Conservation (phyloP, 108 stramenopile species). For the Cyclotella baltica region DNA sequence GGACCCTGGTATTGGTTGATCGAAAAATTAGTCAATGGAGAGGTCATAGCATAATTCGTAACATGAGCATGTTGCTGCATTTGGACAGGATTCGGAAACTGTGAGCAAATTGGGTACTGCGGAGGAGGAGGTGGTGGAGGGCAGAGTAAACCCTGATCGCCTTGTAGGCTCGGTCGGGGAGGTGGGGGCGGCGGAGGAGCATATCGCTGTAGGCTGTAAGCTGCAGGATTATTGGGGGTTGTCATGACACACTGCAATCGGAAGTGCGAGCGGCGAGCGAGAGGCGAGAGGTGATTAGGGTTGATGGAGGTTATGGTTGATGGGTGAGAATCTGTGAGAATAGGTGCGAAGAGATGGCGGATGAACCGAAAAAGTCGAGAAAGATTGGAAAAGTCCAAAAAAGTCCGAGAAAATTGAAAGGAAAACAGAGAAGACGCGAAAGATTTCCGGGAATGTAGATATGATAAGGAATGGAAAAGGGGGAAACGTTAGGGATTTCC, state of each 20-base stretch:
- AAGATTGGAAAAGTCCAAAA: background rate
- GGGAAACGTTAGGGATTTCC: background rate
- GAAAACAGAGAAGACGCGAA: too few relatives aligned
- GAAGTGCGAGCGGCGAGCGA: background rate
- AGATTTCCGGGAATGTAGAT: too few relatives aligned
- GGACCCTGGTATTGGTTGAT: conserved; percentile 10
- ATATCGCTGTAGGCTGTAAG: background rate
- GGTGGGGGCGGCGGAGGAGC: conserved; percentile 37
- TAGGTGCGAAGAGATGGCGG: too few relatives aligned
- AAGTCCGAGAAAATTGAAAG: too few relatives aligned
- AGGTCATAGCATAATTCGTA: conserved; percentile 7
- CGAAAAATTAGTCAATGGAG: background rate
- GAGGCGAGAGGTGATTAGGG: background rate
- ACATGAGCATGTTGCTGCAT: conserved; percentile 6
- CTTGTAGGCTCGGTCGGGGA: background rate
- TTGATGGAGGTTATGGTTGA: background rate
- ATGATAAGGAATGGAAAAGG: background rate
- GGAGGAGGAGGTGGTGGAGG: conserved; percentile 19
- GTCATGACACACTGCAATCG: background rate
- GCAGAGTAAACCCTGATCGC: conserved; percentile 17
- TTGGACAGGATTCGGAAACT: background rate
- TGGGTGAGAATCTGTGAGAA: too few relatives aligned
- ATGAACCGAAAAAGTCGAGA: background rate
- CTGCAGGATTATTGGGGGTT: background rate
- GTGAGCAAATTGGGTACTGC: background rate